A percentile compares a stretch with the other conserved stretches of the same genome.
phyloP scores from a whole-genome alignment of 176 grass and related monocot genomes.

The Ampelocalamus luodianensis region DNA sequence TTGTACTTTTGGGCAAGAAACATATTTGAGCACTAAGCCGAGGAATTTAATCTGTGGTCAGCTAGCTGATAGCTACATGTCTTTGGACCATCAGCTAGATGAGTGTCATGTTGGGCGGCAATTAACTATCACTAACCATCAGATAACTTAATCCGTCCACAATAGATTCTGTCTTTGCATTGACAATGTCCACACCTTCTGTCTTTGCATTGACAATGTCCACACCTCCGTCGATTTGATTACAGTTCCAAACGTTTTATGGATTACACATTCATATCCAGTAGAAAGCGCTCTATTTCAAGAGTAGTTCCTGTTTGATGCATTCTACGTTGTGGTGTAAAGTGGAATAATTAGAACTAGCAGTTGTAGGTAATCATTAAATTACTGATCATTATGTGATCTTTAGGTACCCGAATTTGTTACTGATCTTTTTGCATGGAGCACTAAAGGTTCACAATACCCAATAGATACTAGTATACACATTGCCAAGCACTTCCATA shows the following conservation, averaged over 20 bases:
- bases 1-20: background rate
- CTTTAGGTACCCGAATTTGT: too few relatives aligned
- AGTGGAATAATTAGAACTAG: too few relatives aligned
- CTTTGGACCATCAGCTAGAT: slow-evolving; percentile 29
- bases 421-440: too few relatives aligned
- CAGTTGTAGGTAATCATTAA: too few relatives aligned
- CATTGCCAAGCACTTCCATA: too few relatives aligned
- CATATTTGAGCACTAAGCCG: slow-evolving; percentile 39
- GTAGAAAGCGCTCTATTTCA: too few relatives aligned
- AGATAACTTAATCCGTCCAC: slow-evolving; percentile 5
- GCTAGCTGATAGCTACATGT: slow-evolving; percentile 39
- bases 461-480: too few relatives aligned
- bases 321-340: too few relatives aligned
- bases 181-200: background rate
- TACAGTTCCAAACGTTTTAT: background rate
- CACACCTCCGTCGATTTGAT: background rate
- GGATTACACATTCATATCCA: background rate
- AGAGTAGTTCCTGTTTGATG: too few relatives aligned
- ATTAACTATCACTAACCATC: slow-evolving; percentile 31
- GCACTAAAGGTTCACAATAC: too few relatives aligned
- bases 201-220: background rate
- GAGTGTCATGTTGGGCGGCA: slow-evolving; percentile 9
- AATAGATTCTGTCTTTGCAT: background rate
- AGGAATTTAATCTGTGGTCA: slow-evolving; percentile 51
- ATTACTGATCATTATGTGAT: too few relatives aligned